phyloP scores from a whole-genome alignment of 106 monocot species.

The Vanilla planifolia region DNA sequence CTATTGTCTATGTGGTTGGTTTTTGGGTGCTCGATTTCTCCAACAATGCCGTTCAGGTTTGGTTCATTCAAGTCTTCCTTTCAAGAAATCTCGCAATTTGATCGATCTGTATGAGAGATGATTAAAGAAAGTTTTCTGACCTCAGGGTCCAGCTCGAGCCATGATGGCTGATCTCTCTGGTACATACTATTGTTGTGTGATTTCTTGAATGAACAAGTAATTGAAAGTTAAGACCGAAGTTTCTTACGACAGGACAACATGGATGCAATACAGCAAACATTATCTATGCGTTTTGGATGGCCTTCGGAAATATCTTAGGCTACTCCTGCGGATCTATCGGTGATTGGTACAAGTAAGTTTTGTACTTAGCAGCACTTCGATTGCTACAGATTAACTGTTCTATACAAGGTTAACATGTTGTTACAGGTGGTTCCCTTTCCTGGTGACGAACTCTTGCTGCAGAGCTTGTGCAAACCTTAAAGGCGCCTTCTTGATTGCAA shows the following conservation, averaged over 20 bases:
- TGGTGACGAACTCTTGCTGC: constrained; percentile 45
- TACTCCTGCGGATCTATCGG: constrained; percentile 51
- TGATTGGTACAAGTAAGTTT: constrained; percentile 40
- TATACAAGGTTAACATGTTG: constrained; percentile 3
- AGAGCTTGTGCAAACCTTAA: constrained; percentile 56
- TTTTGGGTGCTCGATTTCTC: constrained; percentile 74
- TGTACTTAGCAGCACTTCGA: not conserved
- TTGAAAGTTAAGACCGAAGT: too few relatives aligned
- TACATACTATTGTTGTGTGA: not conserved
- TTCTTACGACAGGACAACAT: constrained; percentile 23
- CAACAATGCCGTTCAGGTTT: constrained; percentile 69
- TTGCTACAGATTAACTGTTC: not conserved
- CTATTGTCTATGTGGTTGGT: constrained; percentile 50
- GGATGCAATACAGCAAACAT: constrained; percentile 35
- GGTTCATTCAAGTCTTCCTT: too few relatives aligned
- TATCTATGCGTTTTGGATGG: constrained; percentile 58
- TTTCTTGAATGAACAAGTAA: not conserved
- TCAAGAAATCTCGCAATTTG: not conserved
- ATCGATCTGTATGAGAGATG: not conserved
- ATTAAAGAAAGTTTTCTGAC: not conserved
- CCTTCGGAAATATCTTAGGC: constrained; percentile 56
- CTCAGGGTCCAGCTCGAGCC: constrained; percentile 79
- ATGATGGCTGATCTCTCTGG: constrained; percentile 88
- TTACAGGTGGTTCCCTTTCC: constrained; percentile 60
- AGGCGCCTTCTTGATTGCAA: constrained; percentile 49